A percentile compares a stretch with the other conserved stretches of the same genome.
These are phyloP conservation scores for Chamaenerion angustifolium DNA, from an alignment of 345 rosid genomes.

Conservation along the genomic window DNA sequence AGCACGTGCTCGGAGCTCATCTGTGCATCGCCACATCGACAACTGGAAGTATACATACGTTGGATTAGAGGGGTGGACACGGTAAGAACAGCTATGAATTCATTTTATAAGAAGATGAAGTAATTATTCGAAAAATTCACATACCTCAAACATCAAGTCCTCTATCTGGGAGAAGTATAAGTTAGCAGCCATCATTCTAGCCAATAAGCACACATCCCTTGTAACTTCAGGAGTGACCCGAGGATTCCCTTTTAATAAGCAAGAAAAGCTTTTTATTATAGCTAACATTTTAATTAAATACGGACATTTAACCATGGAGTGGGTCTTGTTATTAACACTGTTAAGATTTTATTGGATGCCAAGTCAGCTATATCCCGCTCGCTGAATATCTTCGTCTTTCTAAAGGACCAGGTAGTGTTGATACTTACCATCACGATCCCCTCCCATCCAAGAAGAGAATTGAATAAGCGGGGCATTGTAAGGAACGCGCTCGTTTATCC, in stretches of 20 bases:
- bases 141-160: conserved; percentile 98
- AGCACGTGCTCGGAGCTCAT: conserved; percentile 73
- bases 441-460: conserved; percentile 99
- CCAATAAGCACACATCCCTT: conserved; percentile 90
- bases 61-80: background rate
- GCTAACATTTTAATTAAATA: no score
- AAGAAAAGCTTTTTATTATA: background rate
- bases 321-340: no score
- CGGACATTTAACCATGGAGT: no score
- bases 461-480: conserved; percentile 97
- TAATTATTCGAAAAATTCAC: background rate
- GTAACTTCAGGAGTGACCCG: conserved; percentile 97
- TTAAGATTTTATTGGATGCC: no score
- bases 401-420: background rate
- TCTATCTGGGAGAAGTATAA: conserved; percentile 91
- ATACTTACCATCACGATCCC: conserved; percentile 84
- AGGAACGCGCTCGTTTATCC: conserved; percentile 84
- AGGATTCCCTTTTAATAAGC: conserved; percentile 66
- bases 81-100: conserved; percentile 3
- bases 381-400: no score
- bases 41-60: conserved; percentile 37
- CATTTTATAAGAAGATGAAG: no score
- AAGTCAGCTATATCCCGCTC: no score
- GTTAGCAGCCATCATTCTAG: conserved; percentile 99
- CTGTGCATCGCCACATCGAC: conserved; percentile 99